Evolutionary conservation across 345 rosid genomes (phyloP).

Genomic region (Eucalyptus pauciflora): DNA sequence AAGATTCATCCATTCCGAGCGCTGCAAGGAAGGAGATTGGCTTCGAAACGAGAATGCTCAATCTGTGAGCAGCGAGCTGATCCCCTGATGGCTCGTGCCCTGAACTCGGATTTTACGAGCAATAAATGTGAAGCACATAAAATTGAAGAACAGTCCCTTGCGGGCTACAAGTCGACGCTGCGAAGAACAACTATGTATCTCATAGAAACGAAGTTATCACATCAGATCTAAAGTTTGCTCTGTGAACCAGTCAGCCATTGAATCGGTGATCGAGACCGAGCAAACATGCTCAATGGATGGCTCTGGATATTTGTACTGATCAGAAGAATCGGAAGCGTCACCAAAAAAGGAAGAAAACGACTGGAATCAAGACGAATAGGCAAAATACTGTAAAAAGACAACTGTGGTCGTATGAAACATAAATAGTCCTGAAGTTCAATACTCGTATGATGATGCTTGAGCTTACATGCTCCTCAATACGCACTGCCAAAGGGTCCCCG

Average conservation of each 20-base stretch:
- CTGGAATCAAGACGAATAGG: neutral
- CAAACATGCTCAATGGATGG: neutral
- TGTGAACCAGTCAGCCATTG: neutral
- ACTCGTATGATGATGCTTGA: neutral
- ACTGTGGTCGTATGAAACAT: neutral
- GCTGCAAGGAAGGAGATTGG: neutral
- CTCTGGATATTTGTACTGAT: neutral
- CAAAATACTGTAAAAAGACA: neutral
- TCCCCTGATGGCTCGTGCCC: neutral
- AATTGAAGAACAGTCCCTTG: neutral
- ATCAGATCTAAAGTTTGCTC: neutral
- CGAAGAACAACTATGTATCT: neutral
- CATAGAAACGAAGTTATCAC: neutral
- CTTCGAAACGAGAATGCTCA: neutral
- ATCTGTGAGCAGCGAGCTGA: neutral
- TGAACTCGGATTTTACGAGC: neutral
- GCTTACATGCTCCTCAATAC: neutral
- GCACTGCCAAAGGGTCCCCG: constrained; percentile 21
- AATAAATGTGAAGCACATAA: neutral
- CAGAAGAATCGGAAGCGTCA: neutral
- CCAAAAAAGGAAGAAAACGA: neutral
- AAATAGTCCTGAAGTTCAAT: neutral
- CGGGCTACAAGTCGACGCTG: neutral
- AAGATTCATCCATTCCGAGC: neutral
- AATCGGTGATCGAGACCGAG: neutral